A percentile compares a stretch with the other conserved stretches of the same genome.
Evolutionary conservation across 1,284 basidiomycete species (phyloP).

Genomic region (Moesziomyces parantarcticus): DNA sequence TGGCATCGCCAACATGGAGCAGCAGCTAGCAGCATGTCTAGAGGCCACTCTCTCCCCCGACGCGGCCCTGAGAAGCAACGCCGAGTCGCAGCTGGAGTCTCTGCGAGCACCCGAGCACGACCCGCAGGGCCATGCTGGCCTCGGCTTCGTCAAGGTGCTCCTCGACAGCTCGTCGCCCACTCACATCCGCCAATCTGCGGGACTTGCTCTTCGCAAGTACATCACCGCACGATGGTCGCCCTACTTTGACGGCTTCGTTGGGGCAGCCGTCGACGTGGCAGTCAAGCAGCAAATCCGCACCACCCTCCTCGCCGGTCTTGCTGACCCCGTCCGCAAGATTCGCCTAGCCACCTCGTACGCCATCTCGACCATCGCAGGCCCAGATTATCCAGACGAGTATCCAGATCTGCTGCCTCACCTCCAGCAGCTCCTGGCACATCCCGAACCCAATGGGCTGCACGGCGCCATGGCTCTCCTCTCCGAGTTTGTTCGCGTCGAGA

Average conservation of each 20-base stretch:
- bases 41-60: conserved; percentile 51
- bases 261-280: conserved; percentile 38
- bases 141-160: conserved; percentile 43
- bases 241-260: conserved; percentile 55
- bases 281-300: conserved; percentile 55
- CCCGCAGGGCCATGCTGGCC: conserved; percentile 26
- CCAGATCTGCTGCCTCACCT: conserved; percentile 58
- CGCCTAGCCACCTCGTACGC: conserved; percentile 57
- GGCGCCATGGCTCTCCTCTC: conserved; percentile 62
- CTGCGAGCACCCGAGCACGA: conserved; percentile 38
- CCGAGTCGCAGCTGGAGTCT: conserved; percentile 45
- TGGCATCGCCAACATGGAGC: conserved; percentile 30
- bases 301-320: conserved; percentile 50
- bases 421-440: conserved; percentile 43
- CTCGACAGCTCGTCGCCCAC: conserved; percentile 22
- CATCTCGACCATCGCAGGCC: conserved; percentile 55
- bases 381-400: conserved; percentile 65
- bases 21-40: conserved; percentile 43
- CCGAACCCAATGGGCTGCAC: conserved; percentile 42
- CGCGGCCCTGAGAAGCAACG: conserved; percentile 25
- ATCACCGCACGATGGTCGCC: conserved; percentile 62
- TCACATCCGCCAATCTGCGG: conserved; percentile 59
- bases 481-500: conserved; percentile 62
- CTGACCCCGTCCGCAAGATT: conserved; percentile 53
- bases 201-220: conserved; percentile 56